A percentile compares a stretch with the other conserved stretches of the same genome.
These are phyloP conservation scores for Cercophora samala DNA, from an alignment of 495 filamentous ascomycete species.

Conservation along the genomic window DNA sequence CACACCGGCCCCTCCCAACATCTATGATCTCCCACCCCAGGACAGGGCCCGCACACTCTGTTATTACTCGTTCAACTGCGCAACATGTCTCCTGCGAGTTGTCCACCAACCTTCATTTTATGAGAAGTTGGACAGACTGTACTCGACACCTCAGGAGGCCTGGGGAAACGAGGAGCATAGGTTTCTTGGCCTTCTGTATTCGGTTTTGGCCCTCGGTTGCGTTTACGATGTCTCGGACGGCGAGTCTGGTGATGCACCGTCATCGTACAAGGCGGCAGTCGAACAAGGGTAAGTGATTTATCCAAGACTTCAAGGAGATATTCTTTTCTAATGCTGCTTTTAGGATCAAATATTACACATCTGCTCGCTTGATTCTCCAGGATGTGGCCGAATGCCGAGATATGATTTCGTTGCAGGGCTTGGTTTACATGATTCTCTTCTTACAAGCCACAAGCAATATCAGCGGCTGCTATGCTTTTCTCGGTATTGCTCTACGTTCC, in stretches of 20 bases:
- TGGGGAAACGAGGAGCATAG: conserved; percentile 71
- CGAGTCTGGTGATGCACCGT: conserved; percentile 23
- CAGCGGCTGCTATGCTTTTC: conserved; percentile 88
- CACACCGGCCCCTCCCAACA: conserved; percentile 33
- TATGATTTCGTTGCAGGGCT: conserved; percentile 75
- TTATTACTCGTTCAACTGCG: conserved; percentile 76
- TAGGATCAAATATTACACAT: conserved; percentile 82
- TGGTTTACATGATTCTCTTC: conserved; percentile 91
- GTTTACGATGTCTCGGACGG: conserved; percentile 65
- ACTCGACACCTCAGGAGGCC: conserved; percentile 65
- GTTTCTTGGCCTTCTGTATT: conserved; percentile 81
- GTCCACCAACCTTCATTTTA: conserved; percentile 89
- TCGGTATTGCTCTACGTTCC: conserved; percentile 85
- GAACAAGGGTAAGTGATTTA: conserved; percentile 65
- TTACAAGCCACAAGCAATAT: conserved; percentile 87
- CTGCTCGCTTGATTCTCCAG: conserved; percentile 67
- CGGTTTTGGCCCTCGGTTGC: conserved; percentile 79
- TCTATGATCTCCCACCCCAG: conserved; percentile 67
- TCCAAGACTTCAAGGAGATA: neutral
- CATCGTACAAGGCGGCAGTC: conserved; percentile 64
- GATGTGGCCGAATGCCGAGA: conserved; percentile 93
- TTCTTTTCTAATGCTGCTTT: conserved; percentile 13
- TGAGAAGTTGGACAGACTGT: conserved; percentile 71
- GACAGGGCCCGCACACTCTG: conserved; percentile 66
- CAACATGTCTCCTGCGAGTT: conserved; percentile 76